phyloP scores from a whole-genome alignment of 371 early-diverging fungal genomes.

The Mucor sp. region DNA sequence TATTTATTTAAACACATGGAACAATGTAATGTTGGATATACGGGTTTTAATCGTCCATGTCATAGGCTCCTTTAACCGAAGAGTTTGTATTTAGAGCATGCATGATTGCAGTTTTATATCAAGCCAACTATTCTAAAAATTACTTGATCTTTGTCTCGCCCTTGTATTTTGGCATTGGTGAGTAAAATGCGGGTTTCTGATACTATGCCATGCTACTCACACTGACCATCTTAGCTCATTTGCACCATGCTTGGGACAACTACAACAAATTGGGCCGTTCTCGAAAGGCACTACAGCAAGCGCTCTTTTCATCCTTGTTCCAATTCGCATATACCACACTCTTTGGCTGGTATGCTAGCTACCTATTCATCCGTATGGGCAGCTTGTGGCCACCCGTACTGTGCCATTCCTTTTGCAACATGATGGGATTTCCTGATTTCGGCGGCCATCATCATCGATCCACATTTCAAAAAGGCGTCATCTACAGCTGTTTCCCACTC shows the following conservation, averaged over 20 bases:
- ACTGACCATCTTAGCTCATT: slow-evolving; percentile 32
- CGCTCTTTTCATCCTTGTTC: slow-evolving; percentile 41
- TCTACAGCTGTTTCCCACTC: slow-evolving; percentile 17
- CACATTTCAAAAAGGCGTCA: slow-evolving; percentile 16
- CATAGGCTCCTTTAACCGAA: slow-evolving; percentile 71
- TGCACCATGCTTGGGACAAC: slow-evolving; percentile 63
- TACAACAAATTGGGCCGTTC: slow-evolving; percentile 43
- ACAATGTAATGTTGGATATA: neutral
- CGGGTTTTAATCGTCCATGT: neutral
- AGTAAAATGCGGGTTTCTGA: neutral
- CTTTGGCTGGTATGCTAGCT: slow-evolving; percentile 73
- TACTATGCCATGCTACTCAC: neutral
- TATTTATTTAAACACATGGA: slow-evolving; percentile 8
- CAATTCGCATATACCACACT: slow-evolving; percentile 69
- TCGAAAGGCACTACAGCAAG: slow-evolving; percentile 33
- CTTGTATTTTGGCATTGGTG: slow-evolving; percentile 70
- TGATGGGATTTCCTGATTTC: slow-evolving; percentile 67
- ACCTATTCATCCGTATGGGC: slow-evolving; percentile 56
- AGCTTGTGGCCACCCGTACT: slow-evolving; percentile 40
- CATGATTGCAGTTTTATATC: slow-evolving; percentile 54
- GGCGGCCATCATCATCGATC: slow-evolving; percentile 18
- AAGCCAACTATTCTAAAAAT: slow-evolving; percentile 36
- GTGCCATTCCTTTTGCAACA: slow-evolving; percentile 68
- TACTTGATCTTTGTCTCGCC: slow-evolving; percentile 57
- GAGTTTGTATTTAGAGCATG: slow-evolving; percentile 71